Evolutionary conservation across 108 stramenopile species (phyloP), one percentile per base, ranked within the genome.

Genomic region (Seminavis robusta): DNA sequence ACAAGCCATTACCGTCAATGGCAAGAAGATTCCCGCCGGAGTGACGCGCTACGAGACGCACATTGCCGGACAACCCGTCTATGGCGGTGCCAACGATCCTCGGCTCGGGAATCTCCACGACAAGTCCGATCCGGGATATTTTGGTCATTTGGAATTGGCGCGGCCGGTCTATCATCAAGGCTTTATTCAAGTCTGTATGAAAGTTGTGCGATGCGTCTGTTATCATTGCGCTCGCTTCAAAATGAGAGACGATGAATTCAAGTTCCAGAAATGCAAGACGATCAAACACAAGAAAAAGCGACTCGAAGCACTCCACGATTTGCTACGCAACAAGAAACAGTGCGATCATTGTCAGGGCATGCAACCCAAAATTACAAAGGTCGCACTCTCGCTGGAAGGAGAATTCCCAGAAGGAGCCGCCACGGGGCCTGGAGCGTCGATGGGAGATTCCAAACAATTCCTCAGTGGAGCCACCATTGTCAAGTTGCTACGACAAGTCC

Each of bases 71-170:
- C 90, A 97, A 59, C 91, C 95, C 24, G 95, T 98, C 30, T 95
- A 95, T 53, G 97, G 97, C 38, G 97, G 97, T 32, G 92, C 94
- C 41, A 94, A 95, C 56, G 98, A 99, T 63, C 98, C 99, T 19
- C 83, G 97, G 36, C 81, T 99, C 60, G 99, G 99, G 19, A 75
- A 67, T 59, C 65, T 92, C 42, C 88, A 87, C 38, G 88, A 91
- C 71, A 78, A 92, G 61, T 94, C 94, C 33, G 90, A 97, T 64
- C 98, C 97, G 2, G 97, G 98, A 53, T 94, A 99, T 68, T 99
- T 99, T 62, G 98, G 98, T 13, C 98, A 99, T 80, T 81, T 99
- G 47, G 95, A 99, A 57, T 67, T 98, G 41, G 96, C 97, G 33
- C 59, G 83, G 32, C 95, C 98, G 17, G 97, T 98, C 33, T 99